Evolutionary conservation across 2,329 filamentous ascomycete species (phyloP).

Genomic region (Penicillium occitanis): DNA sequence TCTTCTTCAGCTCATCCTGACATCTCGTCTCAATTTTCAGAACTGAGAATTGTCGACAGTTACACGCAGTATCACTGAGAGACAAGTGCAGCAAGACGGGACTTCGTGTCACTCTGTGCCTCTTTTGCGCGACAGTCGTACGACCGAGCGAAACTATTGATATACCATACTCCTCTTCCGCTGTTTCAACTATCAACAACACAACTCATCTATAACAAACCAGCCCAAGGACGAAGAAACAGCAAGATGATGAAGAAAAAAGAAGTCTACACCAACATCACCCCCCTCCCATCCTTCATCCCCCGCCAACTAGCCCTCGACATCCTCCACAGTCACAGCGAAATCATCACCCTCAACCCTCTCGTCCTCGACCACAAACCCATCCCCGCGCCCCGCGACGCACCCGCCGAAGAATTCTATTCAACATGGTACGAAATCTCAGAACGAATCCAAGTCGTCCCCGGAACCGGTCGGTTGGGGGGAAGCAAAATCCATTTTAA

Average conservation of each 20-base stretch:
- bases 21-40: background rate
- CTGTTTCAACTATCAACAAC: background rate
- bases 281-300: constrained; percentile 67
- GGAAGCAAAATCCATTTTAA: constrained; percentile 71
- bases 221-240: background rate
- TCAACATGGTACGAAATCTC: constrained; percentile 75
- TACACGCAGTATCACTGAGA: background rate
- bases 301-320: constrained; percentile 66
- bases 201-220: background rate
- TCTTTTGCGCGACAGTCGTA: background rate
- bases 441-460: constrained; percentile 72
- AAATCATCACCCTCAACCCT: constrained; percentile 85
- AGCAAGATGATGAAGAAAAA: constrained; percentile 63
- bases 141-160: background rate
- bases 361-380: constrained; percentile 69
- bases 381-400: constrained; percentile 66
- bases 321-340: constrained; percentile 71
- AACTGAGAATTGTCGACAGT: background rate
- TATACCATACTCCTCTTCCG: background rate
- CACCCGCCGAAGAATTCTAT: constrained; percentile 66
- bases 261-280: constrained; percentile 72
- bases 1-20: background rate
- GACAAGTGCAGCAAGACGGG: background rate
- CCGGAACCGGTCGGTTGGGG: constrained; percentile 56
- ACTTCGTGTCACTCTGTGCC: background rate